Evolutionary conservation across 805 yeast species (phyloP).

Genomic region (Saccharomycopsis fermentans): DNA sequence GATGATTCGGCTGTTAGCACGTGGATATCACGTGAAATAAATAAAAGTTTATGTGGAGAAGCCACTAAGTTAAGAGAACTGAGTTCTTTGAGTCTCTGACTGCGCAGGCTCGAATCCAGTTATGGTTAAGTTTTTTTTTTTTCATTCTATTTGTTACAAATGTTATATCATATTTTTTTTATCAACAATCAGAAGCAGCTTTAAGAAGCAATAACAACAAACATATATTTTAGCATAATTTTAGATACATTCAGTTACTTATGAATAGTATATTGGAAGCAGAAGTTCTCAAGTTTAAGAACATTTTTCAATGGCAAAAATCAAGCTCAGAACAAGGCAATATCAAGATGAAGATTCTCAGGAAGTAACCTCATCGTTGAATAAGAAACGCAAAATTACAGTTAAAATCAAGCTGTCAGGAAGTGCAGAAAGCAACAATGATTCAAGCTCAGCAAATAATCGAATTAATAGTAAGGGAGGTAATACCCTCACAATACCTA

Average conservation of each 20-base stretch:
- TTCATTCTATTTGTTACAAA: background rate
- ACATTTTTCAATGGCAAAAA: background rate
- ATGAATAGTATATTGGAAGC: too few species aligned
- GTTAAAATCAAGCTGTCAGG: slow-evolving; percentile 37
- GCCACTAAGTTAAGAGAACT: slow-evolving; percentile 20
- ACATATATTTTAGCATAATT: too few species aligned
- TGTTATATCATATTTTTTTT: too few species aligned
- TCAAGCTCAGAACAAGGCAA: background rate
- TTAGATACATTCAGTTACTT: too few species aligned
- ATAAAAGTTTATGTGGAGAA: slow-evolving; percentile 19
- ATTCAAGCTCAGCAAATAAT: slow-evolving; percentile 19
- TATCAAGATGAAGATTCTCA: background rate
- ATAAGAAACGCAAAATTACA: slow-evolving; percentile 22
- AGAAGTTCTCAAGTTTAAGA: background rate
- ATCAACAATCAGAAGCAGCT: background rate
- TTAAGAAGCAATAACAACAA: too few species aligned
- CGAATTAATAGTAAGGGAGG: slow-evolving; percentile 19
- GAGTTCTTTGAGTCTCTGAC: slow-evolving; percentile 46
- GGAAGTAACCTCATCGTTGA: background rate
- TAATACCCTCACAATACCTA: slow-evolving; percentile 8
- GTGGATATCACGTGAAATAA: too few species aligned
- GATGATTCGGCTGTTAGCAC: too few species aligned
- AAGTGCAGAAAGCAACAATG: slow-evolving; percentile 12
- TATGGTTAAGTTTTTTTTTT: slow-evolving; percentile 45
- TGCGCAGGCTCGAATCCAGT: slow-evolving; percentile 67